These are phyloP conservation scores for Cucurbita pepo DNA, from an alignment of 306 rosid genomes.

Conservation along the genomic window DNA sequence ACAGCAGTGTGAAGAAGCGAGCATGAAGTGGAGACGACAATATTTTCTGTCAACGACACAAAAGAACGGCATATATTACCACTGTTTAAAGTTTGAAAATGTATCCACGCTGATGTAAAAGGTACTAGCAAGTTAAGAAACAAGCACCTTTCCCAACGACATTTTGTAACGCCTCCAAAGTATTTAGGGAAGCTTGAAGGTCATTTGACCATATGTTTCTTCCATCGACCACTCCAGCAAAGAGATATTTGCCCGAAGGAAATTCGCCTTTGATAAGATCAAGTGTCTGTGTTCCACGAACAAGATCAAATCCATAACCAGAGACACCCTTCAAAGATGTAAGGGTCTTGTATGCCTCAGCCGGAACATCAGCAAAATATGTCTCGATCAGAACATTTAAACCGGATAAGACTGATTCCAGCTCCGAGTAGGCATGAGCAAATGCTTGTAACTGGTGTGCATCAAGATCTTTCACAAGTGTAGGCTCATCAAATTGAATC, in stretches of 20 bases:
- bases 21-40: conserved; percentile 78
- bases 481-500: conserved; percentile 81
- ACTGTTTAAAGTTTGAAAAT: background rate
- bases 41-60: conserved; percentile 25
- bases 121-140: background rate
- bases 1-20: conserved; percentile 92
- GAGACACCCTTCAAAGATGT: conserved; percentile 62
- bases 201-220: conserved; percentile 82
- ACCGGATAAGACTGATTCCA: conserved; percentile 55
- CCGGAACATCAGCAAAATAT: conserved; percentile 66
- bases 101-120: background rate
- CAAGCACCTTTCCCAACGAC: conserved; percentile 55
- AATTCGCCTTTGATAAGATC: conserved; percentile 59
- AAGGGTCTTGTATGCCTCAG: conserved; percentile 52
- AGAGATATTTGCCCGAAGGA: conserved; percentile 58
- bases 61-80: background rate
- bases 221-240: conserved; percentile 89
- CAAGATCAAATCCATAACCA: conserved; percentile 67
- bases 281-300: conserved; percentile 65
- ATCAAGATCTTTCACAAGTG: conserved; percentile 64
- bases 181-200: conserved; percentile 41
- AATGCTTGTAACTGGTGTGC: conserved; percentile 56
- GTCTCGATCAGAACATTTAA: conserved; percentile 56
- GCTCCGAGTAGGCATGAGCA: conserved; percentile 42
- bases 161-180: conserved; percentile 38